phyloP scores from a whole-genome alignment of 495 filamentous ascomycete genomes.

The Trichocladium uniseriatum region DNA sequence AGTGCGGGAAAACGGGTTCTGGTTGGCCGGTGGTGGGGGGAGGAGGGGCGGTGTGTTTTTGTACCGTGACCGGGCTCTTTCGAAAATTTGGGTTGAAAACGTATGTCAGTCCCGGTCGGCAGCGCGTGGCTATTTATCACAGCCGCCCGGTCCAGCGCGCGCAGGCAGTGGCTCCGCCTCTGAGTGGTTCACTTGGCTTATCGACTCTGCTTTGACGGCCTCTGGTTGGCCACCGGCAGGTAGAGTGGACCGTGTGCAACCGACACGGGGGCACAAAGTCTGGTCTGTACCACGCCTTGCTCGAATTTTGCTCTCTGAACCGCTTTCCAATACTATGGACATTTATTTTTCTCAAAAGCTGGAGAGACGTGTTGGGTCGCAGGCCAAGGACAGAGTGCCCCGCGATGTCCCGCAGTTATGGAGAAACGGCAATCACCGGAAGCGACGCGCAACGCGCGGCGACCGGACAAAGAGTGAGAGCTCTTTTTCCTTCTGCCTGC shows the following conservation, averaged over 20 bases:
- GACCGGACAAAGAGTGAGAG: not conserved
- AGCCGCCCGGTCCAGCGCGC: constrained; percentile 18
- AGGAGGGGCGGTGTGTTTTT: constrained; percentile 3
- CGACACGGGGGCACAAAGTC: constrained; percentile 17
- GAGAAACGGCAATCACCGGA: not conserved
- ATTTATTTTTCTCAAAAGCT: too few relatives aligned
- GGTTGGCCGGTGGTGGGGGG: constrained; percentile 18
- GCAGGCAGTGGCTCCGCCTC: constrained; percentile 21
- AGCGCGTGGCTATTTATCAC: constrained; percentile 34
- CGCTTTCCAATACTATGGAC: too few relatives aligned
- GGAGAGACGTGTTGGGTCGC: too few relatives aligned
- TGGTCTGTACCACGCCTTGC: constrained; percentile 13
- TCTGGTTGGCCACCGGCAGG: constrained; percentile 20
- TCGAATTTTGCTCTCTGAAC: too few relatives aligned
- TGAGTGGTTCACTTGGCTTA: constrained; percentile 23
- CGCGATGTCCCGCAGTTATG: too few relatives aligned
- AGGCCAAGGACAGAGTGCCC: too few relatives aligned
- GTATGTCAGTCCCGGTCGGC: constrained; percentile 31
- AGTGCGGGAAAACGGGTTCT: not conserved
- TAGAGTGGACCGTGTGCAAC: constrained; percentile 20
- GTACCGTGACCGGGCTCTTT: constrained; percentile 20
- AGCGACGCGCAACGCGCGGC: not conserved
- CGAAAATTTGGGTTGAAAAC: constrained; percentile 29
- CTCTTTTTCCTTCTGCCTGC: not conserved
- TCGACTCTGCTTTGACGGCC: constrained; percentile 12